A percentile compares a stretch with the other conserved stretches of the same genome.
These are phyloP conservation scores for Nicotiana knightiana DNA, from an alignment of 257 asterid species.

Conservation along the genomic window DNA sequence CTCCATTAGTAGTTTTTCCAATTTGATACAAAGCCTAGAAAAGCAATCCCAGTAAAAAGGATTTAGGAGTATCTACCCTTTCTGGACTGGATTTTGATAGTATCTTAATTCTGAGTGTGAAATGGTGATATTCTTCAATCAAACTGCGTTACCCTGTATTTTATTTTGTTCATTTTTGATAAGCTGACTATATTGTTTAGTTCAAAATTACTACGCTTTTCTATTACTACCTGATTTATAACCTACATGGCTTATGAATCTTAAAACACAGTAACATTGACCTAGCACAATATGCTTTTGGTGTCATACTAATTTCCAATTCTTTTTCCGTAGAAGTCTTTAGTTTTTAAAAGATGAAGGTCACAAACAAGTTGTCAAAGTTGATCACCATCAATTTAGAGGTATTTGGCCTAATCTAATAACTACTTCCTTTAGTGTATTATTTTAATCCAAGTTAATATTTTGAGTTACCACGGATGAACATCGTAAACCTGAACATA, in stretches of 20 bases:
- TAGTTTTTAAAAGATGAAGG: background rate
- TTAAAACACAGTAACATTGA: background rate
- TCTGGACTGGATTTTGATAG: background rate
- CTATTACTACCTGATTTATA: background rate
- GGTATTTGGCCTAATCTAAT: background rate
- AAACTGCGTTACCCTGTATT: background rate
- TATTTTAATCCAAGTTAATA: background rate
- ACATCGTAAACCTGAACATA: background rate
- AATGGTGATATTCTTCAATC: background rate
- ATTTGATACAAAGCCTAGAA: background rate
- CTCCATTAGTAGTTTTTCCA: background rate
- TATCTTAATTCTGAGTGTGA: background rate
- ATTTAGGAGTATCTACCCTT: conserved; percentile 1
- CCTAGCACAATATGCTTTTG: background rate
- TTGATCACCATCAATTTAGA: background rate
- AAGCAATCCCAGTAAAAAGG: background rate
- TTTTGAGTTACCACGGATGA: background rate
- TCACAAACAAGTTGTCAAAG: background rate
- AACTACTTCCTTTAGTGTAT: background rate
- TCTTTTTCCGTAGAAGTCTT: background rate
- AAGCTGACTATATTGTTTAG: background rate
- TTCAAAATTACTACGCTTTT: background rate
- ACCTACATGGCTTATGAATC: background rate
- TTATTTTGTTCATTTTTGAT: background rate
- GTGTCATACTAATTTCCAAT: background rate